Evolutionary conservation across 1,139 yeast species (phyloP), one percentile per base, ranked within the genome.

Genomic region (Suhomyces yuchorum): DNA sequence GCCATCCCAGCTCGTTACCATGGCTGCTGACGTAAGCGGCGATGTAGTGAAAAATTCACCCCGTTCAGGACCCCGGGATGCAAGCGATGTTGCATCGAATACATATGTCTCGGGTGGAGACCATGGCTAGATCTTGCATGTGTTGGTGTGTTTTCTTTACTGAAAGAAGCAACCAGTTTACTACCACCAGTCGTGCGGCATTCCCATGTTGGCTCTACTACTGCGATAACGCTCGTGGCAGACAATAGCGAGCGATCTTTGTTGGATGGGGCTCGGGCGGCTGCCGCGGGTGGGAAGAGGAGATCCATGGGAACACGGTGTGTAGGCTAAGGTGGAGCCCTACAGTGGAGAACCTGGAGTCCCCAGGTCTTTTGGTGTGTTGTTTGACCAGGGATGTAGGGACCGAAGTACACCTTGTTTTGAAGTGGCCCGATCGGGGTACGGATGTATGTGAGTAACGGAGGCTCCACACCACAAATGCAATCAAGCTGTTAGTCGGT

Each of bases 191-290:
- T 22, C 38, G 24, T 36, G 38, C 38, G 38, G 38, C 38, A 36
- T n/a, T 19, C 22, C 28, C 23, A 14, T 36, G 38, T 36, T 36
- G 38, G 38, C 38, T 20, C 23, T 36, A 23, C 38, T 36, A 36
- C 38, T 36, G 38, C 14, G 38, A 36, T 36, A 36, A 36, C 38
- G 38, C 38, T 36, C 38, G 24, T 36, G 28, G 28, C 38, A 22
- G 26, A 36, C 38, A 36, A 36, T 36, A 36, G 38, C 38, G 18
- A 20, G 38, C 26, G 38, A 36, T 20, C 38, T 36, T 36, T 36
- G 24, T 36, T 36, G 28, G n/a, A 14, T 20, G 38, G 18, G 38
- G 38, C 38, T 36, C 28, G 28, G 38, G 38, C 38, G 38, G 38
- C 26, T 20, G 9, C 26, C 14, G 26, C 38, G 38, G 38, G 38